These are phyloP conservation scores for Myriosclerotinia curreyana DNA, from an alignment of 2,329 filamentous ascomycete genomes.

Conservation along the genomic window DNA sequence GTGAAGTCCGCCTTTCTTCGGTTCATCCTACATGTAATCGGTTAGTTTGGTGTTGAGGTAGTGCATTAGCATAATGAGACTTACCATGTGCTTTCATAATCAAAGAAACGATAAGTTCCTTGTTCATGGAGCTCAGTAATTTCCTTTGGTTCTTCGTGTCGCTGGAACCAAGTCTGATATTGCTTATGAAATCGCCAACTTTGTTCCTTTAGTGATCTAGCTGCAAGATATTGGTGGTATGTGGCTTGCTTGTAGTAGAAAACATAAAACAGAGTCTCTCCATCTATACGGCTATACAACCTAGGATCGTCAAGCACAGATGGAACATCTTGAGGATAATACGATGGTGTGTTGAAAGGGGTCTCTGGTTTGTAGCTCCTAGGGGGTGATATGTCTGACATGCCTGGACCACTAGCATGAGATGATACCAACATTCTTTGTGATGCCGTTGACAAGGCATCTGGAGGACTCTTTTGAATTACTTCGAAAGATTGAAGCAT, in stretches of 20 bases:
- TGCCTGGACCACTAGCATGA: conserved; percentile 69
- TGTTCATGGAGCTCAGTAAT: conserved; percentile 99
- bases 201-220: conserved; percentile 95
- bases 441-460: conserved; percentile 55
- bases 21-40: conserved; percentile 74
- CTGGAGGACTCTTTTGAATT: conserved; percentile 49
- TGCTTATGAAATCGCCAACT: conserved; percentile 99
- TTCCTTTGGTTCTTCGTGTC: conserved; percentile 96
- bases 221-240: conserved; percentile 91
- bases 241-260: conserved; percentile 99
- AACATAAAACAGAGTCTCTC: conserved; percentile 95
- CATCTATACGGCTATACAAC: conserved; percentile 85
- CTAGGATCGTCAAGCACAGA: conserved; percentile 87
- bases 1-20: conserved; percentile 96
- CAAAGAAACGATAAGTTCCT: conserved; percentile 98
- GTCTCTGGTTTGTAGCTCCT: conserved; percentile 81
- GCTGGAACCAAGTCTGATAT: conserved; percentile 99
- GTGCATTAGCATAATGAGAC: conserved; percentile 14
- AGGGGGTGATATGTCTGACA: conserved; percentile 73
- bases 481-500: conserved; percentile 87
- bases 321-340: conserved; percentile 91
- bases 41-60: conserved; percentile 4
- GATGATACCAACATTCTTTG: conserved; percentile 74
- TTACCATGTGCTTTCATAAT: conserved; percentile 98
- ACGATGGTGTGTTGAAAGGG: conserved; percentile 72